Conservation (phyloP, 2,329 filamentous ascomycete genomes). For the Penicillium sp. region DNA sequence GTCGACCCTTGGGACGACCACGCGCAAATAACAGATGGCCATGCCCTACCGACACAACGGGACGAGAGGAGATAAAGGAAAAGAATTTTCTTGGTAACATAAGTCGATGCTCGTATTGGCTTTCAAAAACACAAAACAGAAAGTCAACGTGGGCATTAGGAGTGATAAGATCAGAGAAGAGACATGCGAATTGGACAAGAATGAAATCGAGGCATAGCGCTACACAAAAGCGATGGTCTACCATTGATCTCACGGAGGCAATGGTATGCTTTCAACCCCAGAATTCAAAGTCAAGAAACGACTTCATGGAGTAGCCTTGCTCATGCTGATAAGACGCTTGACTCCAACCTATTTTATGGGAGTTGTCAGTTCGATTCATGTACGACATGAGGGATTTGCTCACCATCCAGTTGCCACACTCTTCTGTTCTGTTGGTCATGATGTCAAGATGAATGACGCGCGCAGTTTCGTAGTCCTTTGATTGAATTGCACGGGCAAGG, state of each 20-base stretch:
- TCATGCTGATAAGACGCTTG: slow-evolving; percentile 21
- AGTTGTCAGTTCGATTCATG: slow-evolving; percentile 1
- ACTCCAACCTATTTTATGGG: slow-evolving; percentile 16
- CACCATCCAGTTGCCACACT: slow-evolving; percentile 86
- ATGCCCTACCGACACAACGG: neutral
- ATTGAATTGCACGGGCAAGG: slow-evolving; percentile 58
- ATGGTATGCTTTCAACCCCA: no score
- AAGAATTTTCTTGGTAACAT: slow-evolving; percentile 13
- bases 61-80: neutral
- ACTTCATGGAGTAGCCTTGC: slow-evolving; percentile 17
- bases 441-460: slow-evolving; percentile 67
- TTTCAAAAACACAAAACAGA: slow-evolving; percentile 6
- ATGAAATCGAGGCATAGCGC: slow-evolving; percentile 7
- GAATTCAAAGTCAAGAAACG: neutral
- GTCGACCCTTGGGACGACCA: no score
- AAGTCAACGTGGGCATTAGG: slow-evolving; percentile 18
- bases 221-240: slow-evolving; percentile 5
- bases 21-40: no score
- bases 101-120: slow-evolving; percentile 13
- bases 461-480: slow-evolving; percentile 63
- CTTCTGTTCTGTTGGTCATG: slow-evolving; percentile 68
- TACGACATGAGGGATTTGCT: slow-evolving; percentile 28
- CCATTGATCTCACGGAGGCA: neutral
- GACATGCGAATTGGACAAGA: slow-evolving; percentile 1
- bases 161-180: slow-evolving; percentile 16